These are phyloP conservation scores for Hibiscus trionum DNA, from an alignment of 345 rosid species.

Conservation along the genomic window DNA sequence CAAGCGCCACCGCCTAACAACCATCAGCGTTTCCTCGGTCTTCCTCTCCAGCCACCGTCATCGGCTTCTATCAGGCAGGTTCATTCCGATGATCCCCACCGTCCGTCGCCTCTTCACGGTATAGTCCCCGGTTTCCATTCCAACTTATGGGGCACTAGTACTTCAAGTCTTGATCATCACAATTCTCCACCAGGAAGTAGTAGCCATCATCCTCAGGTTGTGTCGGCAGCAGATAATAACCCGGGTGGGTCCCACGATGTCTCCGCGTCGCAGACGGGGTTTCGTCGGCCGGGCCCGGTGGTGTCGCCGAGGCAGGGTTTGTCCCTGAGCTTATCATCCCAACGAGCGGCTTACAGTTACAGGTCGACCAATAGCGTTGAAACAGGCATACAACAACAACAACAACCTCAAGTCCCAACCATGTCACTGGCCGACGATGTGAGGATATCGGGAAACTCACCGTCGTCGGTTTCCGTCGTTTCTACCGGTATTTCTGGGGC, in stretches of 20 bases:
- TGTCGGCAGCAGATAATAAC: constrained; percentile 9
- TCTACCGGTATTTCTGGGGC: constrained; percentile 28
- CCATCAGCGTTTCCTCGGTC: constrained; percentile 29
- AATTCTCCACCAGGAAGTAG: constrained; percentile 11
- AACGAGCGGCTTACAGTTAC: constrained; percentile 15
- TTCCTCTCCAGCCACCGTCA: constrained; percentile 23
- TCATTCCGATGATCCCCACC: constrained; percentile 20
- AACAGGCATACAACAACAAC: constrained; percentile 9
- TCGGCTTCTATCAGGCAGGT: constrained; percentile 5
- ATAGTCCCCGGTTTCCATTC: constrained; percentile 22
- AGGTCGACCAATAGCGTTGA: constrained; percentile 12
- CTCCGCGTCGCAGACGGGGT: constrained; percentile 13
- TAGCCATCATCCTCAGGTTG: constrained; percentile 8
- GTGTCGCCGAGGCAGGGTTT: constrained; percentile 36
- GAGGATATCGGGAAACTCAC: constrained; percentile 31
- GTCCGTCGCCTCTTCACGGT: constrained; percentile 20
- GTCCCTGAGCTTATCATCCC: constrained; percentile 37
- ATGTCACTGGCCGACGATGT: constrained; percentile 14
- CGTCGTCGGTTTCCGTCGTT: constrained; percentile 29
- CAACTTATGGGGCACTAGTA: constrained; percentile 26
- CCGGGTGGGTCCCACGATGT: constrained; percentile 11
- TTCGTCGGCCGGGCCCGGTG: constrained; percentile 15
- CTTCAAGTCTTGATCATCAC: constrained; percentile 17
- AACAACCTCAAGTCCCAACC: constrained; percentile 7
- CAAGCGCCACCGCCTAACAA: constrained; percentile 27